phyloP scores from a whole-genome alignment of 2,329 filamentous ascomycete species.

The Cryphonectria japonica region DNA sequence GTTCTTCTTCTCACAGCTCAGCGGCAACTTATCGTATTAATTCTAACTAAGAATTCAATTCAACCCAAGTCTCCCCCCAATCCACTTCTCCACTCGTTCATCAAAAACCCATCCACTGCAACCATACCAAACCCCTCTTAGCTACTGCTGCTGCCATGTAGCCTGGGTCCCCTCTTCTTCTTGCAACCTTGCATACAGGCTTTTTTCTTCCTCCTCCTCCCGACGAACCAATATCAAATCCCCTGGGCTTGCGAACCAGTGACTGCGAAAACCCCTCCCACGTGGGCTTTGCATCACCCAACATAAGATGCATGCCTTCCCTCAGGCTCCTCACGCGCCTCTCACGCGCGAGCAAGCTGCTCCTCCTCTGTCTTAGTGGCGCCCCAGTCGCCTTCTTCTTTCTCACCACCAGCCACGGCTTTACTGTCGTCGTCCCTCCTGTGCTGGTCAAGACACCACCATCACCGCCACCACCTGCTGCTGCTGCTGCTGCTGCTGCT shows the following conservation, averaged over 20 bases:
- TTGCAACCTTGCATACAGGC: not conserved
- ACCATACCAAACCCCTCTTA: not conserved
- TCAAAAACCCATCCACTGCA: not conserved
- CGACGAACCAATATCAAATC: not conserved
- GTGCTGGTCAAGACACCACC: conserved; percentile 7
- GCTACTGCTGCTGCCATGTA: not conserved
- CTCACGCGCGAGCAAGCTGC: conserved; percentile 20
- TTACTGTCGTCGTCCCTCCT: not conserved
- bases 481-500: not conserved
- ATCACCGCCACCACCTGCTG: too few species aligned
- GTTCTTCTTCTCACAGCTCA: not conserved
- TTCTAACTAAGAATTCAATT: not conserved
- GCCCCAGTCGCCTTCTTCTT: conserved; percentile 11
- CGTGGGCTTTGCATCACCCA: conserved; percentile 23
- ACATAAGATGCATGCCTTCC: conserved; percentile 29
- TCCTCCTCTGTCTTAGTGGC: conserved; percentile 17
- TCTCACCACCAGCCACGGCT: conserved; percentile 5
- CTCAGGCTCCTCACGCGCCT: conserved; percentile 16
- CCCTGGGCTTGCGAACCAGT: not conserved
- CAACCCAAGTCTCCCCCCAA: not conserved
- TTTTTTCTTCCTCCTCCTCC: not conserved
- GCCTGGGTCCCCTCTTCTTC: too few species aligned
- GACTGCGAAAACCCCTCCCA: conserved; percentile 5
- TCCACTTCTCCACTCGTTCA: not conserved
- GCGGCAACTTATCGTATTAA: conserved; percentile 2